Base-by-base conservation (phyloP, 2,329 filamentous ascomycete species). In the Colletotrichum trifolii region DNA sequence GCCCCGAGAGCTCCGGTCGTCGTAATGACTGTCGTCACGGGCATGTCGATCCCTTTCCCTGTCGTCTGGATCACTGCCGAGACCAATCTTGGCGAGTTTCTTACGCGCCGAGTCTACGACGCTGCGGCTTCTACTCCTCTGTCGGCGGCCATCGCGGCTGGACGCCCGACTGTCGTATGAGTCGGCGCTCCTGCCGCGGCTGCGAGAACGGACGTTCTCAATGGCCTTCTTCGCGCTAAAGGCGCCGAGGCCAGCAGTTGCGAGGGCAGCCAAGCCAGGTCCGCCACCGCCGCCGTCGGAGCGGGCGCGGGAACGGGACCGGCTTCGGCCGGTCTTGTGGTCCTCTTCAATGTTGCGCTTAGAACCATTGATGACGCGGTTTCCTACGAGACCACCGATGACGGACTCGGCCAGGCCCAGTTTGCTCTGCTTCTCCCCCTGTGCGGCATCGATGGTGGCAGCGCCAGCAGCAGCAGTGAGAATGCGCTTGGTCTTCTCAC, bases 401-500 rank as follows among this genome's bases (percentile, higher is more conserved):
- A 96, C 94, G 42, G 94, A 92, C 76, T 97, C 93, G 45, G 94
- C 84, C 60, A 97, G 85, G 71, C 96, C 91, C 52, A 93, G 88
- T 79, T 94, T 97, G 79, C 94, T 90, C 75, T 92, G 89, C 71
- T 90, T 88, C 15, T 85, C 83, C 6, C 89, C 85, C 46, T 94
- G 85, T 33, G 89, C 90, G 8, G 89, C 89, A 76, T 97, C 93
- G 67, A 97, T 91, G 63, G 93, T 92, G 70, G 92, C 95, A 65
- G 95, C 94, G 78, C 93, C 91, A 34, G 87, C 86, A 34, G 95
- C 95, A 52, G 94, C 94, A 25, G 95, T 97, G 53, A 97, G 86
- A 66, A 98, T 88, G 56, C 95, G 93, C 82, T 94, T 96, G 69
- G 94, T 93, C 80, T 97, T 97, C 68, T 92, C 91, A 42, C 94